These are phyloP conservation scores for Penicillium verhagenii DNA, from an alignment of 495 filamentous ascomycete genomes.

Conservation along the genomic window DNA sequence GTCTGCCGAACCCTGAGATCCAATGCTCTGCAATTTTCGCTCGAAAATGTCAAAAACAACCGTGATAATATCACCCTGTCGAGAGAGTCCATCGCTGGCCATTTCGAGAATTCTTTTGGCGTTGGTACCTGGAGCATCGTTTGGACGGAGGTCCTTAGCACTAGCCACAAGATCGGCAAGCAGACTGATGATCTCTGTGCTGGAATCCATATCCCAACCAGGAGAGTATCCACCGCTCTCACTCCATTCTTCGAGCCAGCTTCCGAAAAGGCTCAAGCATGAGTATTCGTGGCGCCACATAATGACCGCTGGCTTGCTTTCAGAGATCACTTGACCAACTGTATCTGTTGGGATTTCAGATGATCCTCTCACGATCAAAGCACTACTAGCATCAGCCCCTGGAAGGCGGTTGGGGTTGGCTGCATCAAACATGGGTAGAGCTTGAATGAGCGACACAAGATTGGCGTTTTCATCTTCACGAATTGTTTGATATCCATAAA, in stretches of 20 bases:
- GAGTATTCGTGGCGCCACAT: constrained; percentile 74
- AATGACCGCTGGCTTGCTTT: constrained; percentile 62
- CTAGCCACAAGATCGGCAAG: constrained; percentile 55
- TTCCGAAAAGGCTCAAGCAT: constrained; percentile 72
- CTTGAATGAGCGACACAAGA: constrained; percentile 42
- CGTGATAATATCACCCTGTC: constrained; percentile 73
- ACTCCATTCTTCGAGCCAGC: constrained; percentile 62
- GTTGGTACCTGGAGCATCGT: constrained; percentile 28
- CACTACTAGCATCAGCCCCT: constrained; percentile 24
- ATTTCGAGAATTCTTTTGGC: constrained; percentile 62
- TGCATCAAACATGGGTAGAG: constrained; percentile 41
- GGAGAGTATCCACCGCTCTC: constrained; percentile 37
- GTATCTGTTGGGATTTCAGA: constrained; percentile 59
- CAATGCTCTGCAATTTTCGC: constrained; percentile 62
- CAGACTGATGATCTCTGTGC: constrained; percentile 63
- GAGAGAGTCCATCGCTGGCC: constrained; percentile 69
- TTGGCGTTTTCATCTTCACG: constrained; percentile 84
- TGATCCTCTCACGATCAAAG: constrained; percentile 38
- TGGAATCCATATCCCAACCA: constrained; percentile 45
- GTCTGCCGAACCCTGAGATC: constrained; percentile 50
- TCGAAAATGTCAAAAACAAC: constrained; percentile 86
- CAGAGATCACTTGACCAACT: constrained; percentile 66
- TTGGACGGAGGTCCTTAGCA: constrained; percentile 26
- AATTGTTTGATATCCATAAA: constrained; percentile 67
- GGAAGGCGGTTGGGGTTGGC: constrained; percentile 19